phyloP scores from a whole-genome alignment of 2,329 filamentous ascomycete genomes.

The Beauveria bassiana region DNA sequence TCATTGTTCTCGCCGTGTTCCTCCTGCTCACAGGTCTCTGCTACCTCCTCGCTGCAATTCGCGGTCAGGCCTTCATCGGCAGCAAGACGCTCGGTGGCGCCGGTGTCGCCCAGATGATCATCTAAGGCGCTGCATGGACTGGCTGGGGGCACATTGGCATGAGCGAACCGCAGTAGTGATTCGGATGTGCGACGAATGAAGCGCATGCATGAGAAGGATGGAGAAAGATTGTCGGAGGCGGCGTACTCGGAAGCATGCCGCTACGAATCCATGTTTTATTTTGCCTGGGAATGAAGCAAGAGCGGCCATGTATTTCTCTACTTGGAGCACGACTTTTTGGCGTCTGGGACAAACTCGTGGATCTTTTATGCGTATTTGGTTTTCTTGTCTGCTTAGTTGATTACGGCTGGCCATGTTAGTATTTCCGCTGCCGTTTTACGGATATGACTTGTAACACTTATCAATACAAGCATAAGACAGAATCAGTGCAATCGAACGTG shows the following conservation, averaged over 20 bases:
- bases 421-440: background rate
- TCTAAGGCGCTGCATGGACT: conserved; percentile 40
- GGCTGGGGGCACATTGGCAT: background rate
- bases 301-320: conserved; percentile 6
- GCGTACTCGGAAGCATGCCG: background rate
- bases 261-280: conserved; percentile 11
- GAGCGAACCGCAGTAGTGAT: background rate
- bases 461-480: background rate
- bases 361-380: background rate
- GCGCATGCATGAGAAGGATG: background rate
- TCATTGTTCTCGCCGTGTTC: conserved; percentile 82
- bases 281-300: conserved; percentile 9
- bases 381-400: background rate
- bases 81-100: conserved; percentile 69
- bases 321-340: conserved; percentile 7
- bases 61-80: conserved; percentile 80
- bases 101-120: conserved; percentile 94
- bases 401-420: background rate
- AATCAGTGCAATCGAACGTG: background rate
- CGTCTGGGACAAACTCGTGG: background rate
- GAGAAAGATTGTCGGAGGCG: background rate
- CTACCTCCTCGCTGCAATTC: conserved; percentile 72
- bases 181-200: background rate
- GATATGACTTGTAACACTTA: background rate
- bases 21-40: conserved; percentile 69